A percentile compares a stretch with the other conserved stretches of the same genome.
Conservation (phyloP, 768 basidiomycete species). For the Cyclocybe cylindracea region DNA sequence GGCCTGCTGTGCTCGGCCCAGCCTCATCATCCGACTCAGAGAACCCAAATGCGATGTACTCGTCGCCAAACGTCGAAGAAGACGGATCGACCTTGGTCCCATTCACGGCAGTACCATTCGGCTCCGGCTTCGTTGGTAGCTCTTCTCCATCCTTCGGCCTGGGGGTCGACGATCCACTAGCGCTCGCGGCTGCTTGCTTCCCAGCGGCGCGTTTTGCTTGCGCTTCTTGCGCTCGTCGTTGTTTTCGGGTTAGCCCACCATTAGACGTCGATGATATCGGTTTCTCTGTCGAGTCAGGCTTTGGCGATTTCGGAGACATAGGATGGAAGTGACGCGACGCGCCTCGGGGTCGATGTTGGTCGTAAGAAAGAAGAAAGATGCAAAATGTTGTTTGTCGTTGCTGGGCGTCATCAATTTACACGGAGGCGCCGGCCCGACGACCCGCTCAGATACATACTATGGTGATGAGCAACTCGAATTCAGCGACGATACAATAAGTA, state of each 20-base stretch:
- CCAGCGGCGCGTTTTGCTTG: conserved; percentile 2
- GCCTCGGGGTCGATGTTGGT: too few species aligned
- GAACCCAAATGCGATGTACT: conserved; percentile 27
- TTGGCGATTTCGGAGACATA: too few species aligned
- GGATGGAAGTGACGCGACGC: too few species aligned
- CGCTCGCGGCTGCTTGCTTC: conserved; percentile 7
- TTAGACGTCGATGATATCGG: too few species aligned
- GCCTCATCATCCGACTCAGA: conserved; percentile 20
- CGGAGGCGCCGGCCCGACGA: too few species aligned
- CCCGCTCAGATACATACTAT: too few species aligned
- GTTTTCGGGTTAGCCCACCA: background rate
- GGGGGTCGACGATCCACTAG: conserved; percentile 19
- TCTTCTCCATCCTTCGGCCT: background rate
- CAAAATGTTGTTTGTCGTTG: too few species aligned
- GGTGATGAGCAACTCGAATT: too few species aligned
- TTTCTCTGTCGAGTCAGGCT: too few species aligned
- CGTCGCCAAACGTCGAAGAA: conserved; percentile 27
- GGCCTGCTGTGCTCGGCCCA: conserved; percentile 7
- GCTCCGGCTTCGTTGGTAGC: background rate
- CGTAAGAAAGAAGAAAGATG: too few species aligned
- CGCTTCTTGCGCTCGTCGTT: background rate
- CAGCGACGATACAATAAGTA: too few species aligned
- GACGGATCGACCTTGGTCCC: background rate
- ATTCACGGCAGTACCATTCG: background rate
- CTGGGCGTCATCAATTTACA: too few species aligned